Evolutionary conservation across 2,329 filamentous ascomycete genomes (phyloP).

Genomic region (Graphiopsis chlorocephala): DNA sequence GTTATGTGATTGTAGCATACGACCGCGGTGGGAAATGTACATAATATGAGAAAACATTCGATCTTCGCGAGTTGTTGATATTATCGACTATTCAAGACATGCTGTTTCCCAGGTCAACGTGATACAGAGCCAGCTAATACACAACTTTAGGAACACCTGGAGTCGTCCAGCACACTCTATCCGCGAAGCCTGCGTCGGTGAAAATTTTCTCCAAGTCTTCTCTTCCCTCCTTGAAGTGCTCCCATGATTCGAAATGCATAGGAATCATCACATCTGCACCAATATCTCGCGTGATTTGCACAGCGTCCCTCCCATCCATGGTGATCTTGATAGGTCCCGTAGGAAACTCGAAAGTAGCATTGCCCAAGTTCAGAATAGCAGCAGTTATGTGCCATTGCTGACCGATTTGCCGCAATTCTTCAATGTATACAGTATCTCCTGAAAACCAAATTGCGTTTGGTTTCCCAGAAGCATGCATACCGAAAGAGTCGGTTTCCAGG

Average conservation of each 20-base stretch:
- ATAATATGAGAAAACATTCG: too few relatives aligned
- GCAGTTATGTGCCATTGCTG: background rate
- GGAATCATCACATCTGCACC: background rate
- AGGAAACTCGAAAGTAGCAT: background rate
- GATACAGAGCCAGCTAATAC: too few relatives aligned
- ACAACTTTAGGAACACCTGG: too few relatives aligned
- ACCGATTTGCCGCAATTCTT: conserved; percentile 29
- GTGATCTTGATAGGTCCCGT: background rate
- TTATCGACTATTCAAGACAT: too few relatives aligned
- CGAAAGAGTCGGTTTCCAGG: conserved; percentile 39
- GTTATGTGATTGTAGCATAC: too few relatives aligned
- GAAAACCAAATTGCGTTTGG: conserved; percentile 51
- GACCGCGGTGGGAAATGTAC: too few relatives aligned
- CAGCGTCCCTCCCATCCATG: background rate
- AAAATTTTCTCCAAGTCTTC: background rate
- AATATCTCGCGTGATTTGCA: background rate
- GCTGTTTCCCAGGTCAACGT: too few relatives aligned
- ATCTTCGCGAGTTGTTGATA: too few relatives aligned
- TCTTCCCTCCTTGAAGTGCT: background rate
- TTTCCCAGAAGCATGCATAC: conserved; percentile 32
- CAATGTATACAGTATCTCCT: conserved; percentile 49
- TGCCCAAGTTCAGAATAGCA: background rate
- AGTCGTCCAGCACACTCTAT: background rate
- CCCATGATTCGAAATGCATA: conserved; percentile 9
- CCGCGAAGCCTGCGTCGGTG: background rate